Percentiles rank a stretch among this genome's conserved stretches.
phyloP scores from a whole-genome alignment of 805 yeast species.

The Yamadazyma olivae region DNA sequence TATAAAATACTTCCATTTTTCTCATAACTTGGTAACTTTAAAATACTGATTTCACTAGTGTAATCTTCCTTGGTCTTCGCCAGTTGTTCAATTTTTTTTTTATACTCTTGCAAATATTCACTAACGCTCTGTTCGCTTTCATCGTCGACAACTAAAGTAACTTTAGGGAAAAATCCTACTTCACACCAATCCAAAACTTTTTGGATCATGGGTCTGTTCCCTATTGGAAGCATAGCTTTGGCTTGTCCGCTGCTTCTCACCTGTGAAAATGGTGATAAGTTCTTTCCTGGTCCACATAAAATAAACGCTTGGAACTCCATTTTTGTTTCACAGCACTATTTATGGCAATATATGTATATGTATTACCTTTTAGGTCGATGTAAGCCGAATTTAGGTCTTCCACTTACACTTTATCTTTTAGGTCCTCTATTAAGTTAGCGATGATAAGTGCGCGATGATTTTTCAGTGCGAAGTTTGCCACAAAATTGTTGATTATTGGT shows the following conservation, averaged over 20 bases:
- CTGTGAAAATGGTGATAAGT: constrained; percentile 68
- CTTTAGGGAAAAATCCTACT: constrained; percentile 69
- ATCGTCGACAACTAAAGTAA: constrained; percentile 59
- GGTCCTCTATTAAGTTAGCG: too few species aligned
- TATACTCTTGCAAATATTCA: constrained; percentile 47
- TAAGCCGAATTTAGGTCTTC: not conserved
- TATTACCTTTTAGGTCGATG: not conserved
- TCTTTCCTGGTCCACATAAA: constrained; percentile 81
- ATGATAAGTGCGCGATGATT: too few species aligned
- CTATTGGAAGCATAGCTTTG: constrained; percentile 87
- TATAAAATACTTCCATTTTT: constrained; percentile 64
- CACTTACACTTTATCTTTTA: not conserved
- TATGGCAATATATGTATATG: not conserved
- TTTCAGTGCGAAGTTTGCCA: too few species aligned
- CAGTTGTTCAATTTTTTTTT: constrained; percentile 15
- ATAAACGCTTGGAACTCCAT: constrained; percentile 95
- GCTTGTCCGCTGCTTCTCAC: constrained; percentile 62
- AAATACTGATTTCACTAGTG: constrained; percentile 16
- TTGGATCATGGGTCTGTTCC: constrained; percentile 83
- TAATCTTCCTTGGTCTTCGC: constrained; percentile 14
- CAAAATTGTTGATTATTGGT: too few species aligned
- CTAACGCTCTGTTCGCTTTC: constrained; percentile 47
- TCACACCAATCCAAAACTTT: constrained; percentile 93
- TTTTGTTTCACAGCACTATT: not conserved
- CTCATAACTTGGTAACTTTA: constrained; percentile 24